phyloP scores from a whole-genome alignment of 2,329 filamentous ascomycete genomes.

The Neonectria punicea region DNA sequence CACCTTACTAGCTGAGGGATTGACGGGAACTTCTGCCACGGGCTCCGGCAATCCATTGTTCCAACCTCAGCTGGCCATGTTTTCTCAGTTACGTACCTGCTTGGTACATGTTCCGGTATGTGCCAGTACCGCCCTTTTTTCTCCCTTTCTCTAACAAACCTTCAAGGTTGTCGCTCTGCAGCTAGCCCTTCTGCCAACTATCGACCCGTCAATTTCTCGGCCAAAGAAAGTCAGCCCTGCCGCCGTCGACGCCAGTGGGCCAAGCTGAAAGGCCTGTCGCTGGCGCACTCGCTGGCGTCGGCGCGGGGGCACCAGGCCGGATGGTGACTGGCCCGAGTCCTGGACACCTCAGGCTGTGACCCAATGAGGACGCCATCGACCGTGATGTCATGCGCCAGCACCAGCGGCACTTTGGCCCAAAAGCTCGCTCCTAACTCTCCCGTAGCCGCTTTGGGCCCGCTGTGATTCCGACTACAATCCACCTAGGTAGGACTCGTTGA shows the following conservation, averaged over 20 bases:
- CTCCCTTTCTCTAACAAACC: neutral
- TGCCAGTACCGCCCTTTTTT: neutral
- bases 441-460: constrained; percentile 24
- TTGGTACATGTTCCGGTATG: neutral
- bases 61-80: neutral
- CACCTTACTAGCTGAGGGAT: neutral
- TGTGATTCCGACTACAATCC: constrained; percentile 19
- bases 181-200: neutral
- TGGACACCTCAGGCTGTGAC: constrained; percentile 2
- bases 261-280: constrained; percentile 18
- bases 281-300: constrained; percentile 13
- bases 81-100: too few species aligned
- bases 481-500: constrained; percentile 9
- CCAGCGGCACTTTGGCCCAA: constrained; percentile 11
- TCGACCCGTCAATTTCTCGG: constrained; percentile 7
- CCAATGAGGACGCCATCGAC: constrained; percentile 21
- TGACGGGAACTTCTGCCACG: neutral
- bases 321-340: constrained; percentile 12
- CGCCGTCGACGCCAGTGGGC: constrained; percentile 14
- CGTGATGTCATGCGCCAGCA: constrained; percentile 26
- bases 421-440: constrained; percentile 10
- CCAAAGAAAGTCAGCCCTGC: constrained; percentile 23
- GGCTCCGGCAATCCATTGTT: neutral
- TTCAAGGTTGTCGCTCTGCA: neutral
- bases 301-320: constrained; percentile 15